These are phyloP conservation scores for Melampsora larici-populina DNA, from an alignment of 1,284 basidiomycete genomes.

Conservation along the genomic window DNA sequence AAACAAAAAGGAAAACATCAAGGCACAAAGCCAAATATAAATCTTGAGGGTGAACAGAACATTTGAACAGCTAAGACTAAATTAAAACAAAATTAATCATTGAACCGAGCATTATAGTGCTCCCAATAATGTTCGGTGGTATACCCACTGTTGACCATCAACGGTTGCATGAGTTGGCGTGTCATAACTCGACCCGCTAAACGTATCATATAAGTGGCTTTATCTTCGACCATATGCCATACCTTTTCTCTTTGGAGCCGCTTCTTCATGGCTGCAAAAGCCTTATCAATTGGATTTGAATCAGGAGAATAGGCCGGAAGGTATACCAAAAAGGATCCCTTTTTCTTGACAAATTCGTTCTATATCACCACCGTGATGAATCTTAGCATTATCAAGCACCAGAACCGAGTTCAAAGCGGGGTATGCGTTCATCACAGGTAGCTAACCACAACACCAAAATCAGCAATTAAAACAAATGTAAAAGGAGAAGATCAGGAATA, in stretches of 20 bases:
- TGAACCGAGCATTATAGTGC: not conserved
- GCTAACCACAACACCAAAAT: not conserved
- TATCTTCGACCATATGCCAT: not conserved
- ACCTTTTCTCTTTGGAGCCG: not conserved
- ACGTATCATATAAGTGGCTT: not conserved
- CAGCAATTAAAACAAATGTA: not conserved
- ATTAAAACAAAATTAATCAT: too few relatives aligned
- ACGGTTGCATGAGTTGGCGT: not conserved
- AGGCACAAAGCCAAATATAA: too few relatives aligned
- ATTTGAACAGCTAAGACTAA: too few relatives aligned
- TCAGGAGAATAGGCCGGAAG: slow-evolving; percentile 17
- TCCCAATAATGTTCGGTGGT: not conserved
- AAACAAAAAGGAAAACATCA: too few relatives aligned
- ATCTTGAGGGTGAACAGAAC: too few relatives aligned
- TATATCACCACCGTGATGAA: slow-evolving; percentile 16
- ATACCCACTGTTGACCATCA: not conserved
- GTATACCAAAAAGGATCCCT: not conserved
- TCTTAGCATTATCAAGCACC: not conserved
- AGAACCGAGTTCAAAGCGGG: not conserved
- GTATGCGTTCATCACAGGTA: not conserved
- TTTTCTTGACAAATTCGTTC: not conserved
- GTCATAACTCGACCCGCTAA: not conserved
- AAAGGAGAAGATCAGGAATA: not conserved
- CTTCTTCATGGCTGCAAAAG: slow-evolving; percentile 7
- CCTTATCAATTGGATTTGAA: slow-evolving; percentile 28